Evolutionary conservation across 163 green algal species (phyloP).

Genomic region (Chlorella variabilis): DNA sequence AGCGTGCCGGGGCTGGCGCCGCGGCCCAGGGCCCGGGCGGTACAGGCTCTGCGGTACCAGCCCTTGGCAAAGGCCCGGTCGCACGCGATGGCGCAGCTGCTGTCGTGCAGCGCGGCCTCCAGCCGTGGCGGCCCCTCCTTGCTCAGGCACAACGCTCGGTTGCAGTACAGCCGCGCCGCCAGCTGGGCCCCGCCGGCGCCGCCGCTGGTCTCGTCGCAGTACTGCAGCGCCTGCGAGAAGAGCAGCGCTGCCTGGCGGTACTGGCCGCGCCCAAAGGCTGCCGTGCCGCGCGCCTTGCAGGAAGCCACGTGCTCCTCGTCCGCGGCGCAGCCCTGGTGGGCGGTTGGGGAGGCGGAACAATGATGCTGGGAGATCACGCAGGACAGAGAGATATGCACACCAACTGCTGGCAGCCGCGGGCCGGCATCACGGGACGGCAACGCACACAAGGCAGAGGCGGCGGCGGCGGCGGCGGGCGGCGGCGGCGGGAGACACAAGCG

Average conservation of each 20-base stretch:
- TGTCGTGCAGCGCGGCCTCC: conserved; percentile 14
- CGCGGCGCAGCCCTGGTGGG: conserved; percentile 27
- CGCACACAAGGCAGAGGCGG: neutral
- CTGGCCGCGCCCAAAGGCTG: conserved; percentile 13
- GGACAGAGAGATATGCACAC: neutral
- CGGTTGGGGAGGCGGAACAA: too few species aligned
- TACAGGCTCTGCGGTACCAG: conserved; percentile 21
- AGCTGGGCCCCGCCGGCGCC: neutral
- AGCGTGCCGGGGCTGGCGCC: neutral
- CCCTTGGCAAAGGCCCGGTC: conserved; percentile 27
- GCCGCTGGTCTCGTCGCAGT: neutral
- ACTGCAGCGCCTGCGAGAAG: conserved; percentile 26
- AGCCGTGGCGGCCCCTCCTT: neutral
- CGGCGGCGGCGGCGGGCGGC: neutral
- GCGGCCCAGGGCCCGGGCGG: neutral
- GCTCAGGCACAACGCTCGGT: conserved; percentile 30
- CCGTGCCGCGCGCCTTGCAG: neutral
- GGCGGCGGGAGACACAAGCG: too few species aligned
- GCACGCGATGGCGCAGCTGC: conserved; percentile 5
- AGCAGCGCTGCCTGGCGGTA: conserved; percentile 5
- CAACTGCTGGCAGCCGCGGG: neutral
- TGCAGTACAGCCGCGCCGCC: conserved; percentile 30
- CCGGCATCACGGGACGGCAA: neutral
- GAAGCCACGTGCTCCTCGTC: conserved; percentile 6
- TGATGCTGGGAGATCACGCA: neutral